These are phyloP conservation scores for Kalanchoe fedtschenkoi DNA, from an alignment of 164 flowering plant genomes.

Conservation along the genomic window DNA sequence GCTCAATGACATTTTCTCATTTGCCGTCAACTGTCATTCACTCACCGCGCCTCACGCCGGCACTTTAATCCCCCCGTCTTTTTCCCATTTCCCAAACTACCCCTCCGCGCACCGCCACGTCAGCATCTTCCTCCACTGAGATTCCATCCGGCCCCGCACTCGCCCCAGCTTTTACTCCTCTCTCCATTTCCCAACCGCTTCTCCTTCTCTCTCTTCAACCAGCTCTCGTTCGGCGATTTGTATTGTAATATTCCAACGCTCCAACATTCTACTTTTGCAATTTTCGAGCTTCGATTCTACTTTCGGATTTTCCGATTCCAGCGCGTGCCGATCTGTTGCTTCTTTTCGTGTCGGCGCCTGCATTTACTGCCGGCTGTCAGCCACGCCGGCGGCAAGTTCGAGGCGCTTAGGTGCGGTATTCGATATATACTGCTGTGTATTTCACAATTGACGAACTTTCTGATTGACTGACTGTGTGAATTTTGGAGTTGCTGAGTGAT, in stretches of 20 bases:
- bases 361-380: too few relatives aligned
- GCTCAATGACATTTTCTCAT: too few relatives aligned
- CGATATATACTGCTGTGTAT: too few relatives aligned
- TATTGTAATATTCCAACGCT: too few relatives aligned
- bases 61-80: not conserved
- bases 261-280: too few relatives aligned
- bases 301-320: not conserved
- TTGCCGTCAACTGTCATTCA: too few relatives aligned
- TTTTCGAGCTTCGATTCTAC: not conserved
- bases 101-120: too few relatives aligned
- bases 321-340: not conserved
- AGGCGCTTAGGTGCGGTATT: not conserved
- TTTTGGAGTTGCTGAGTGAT: not conserved
- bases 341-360: not conserved
- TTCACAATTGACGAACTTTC: too few relatives aligned
- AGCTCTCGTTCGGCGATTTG: not conserved
- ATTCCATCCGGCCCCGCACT: not conserved
- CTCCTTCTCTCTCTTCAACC: not conserved
- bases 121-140: not conserved
- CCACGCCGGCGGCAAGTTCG: not conserved
- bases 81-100: too few relatives aligned
- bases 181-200: not conserved
- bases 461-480: too few relatives aligned
- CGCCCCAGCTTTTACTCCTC: not conserved
- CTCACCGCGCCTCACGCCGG: not conserved